Percentiles rank a stretch among this genome's conserved stretches.
phyloP scores from a whole-genome alignment of 1,139 yeast genomes.

The Pichia kudriavzevii region DNA sequence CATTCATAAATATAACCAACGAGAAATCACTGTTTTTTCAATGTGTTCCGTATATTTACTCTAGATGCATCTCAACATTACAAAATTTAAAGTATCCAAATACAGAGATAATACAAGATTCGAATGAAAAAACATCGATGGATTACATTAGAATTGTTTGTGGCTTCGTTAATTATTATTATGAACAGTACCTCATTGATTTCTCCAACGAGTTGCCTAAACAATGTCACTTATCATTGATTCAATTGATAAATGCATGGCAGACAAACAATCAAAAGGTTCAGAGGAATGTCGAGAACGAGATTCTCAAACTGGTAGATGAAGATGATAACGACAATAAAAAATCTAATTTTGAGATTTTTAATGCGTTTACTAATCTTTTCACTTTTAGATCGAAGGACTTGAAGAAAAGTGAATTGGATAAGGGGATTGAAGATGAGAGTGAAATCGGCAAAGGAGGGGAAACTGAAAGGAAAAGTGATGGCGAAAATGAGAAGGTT shows the following conservation, averaged over 20 bases:
- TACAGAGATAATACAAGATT: slow-evolving; percentile 13
- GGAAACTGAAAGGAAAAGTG: too few species aligned
- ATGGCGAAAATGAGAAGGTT: neutral
- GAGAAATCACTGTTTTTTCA: slow-evolving; percentile 28
- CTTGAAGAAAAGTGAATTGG: slow-evolving; percentile 31
- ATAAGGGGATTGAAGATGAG: slow-evolving; percentile 6
- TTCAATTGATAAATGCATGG: slow-evolving; percentile 24
- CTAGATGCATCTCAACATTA: slow-evolving; percentile 20
- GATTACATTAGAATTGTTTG: slow-evolving; percentile 24
- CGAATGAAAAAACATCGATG: slow-evolving; percentile 15
- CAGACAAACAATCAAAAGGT: slow-evolving; percentile 19
- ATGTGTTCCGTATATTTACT: slow-evolving; percentile 28
- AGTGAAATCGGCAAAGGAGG: slow-evolving; percentile 6
- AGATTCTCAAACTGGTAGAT: slow-evolving; percentile 26
- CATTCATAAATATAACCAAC: slow-evolving; percentile 26
- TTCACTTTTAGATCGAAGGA: slow-evolving; percentile 32
- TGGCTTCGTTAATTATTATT: slow-evolving; percentile 28
- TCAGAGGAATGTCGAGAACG: slow-evolving; percentile 23
- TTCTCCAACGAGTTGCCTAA: slow-evolving; percentile 27
- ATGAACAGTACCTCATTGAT: slow-evolving; percentile 27
- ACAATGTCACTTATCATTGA: slow-evolving; percentile 25
- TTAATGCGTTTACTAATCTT: slow-evolving; percentile 50
- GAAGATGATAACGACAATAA: slow-evolving; percentile 19
- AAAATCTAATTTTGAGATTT: slow-evolving; percentile 23
- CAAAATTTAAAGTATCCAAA: slow-evolving; percentile 23